These are phyloP conservation scores for Yamadazyma diddensiae DNA, from an alignment of 1,139 yeast genomes.

Conservation along the genomic window DNA sequence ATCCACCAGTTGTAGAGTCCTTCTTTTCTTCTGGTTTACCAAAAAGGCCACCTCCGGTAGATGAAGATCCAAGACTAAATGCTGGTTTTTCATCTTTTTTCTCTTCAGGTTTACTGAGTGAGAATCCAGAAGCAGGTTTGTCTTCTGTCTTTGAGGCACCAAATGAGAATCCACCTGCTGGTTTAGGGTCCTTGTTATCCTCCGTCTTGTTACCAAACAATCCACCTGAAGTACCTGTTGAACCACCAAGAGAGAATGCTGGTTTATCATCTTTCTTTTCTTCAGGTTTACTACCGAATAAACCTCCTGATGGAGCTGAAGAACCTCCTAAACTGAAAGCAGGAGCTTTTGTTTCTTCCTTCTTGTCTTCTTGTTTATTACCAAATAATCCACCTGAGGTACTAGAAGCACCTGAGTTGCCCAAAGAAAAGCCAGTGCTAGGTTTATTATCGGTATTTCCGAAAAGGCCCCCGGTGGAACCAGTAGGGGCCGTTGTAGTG, in stretches of 20 bases:
- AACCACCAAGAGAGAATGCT: conserved; percentile 21
- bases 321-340: conserved; percentile 15
- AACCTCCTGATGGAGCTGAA: conserved; percentile 8
- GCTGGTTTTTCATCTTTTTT: conserved; percentile 15
- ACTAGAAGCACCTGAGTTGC: background rate
- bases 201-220: conserved; percentile 21
- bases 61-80: conserved; percentile 21
- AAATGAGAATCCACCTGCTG: too few species aligned
- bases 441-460: conserved; percentile 15
- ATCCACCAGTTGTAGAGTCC: conserved; percentile 17
- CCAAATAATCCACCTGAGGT: conserved; percentile 21
- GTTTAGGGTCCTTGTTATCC: too few species aligned
- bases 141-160: conserved; percentile 21
- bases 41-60: conserved; percentile 22
- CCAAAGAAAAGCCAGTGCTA: conserved; percentile 14
- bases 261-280: conserved; percentile 22
- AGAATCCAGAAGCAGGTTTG: conserved; percentile 18
- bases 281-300: conserved; percentile 17
- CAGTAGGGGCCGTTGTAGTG: background rate
- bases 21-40: conserved; percentile 16
- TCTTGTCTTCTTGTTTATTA: conserved; percentile 9
- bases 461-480: conserved; percentile 17
- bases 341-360: conserved; percentile 11
- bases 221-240: conserved; percentile 9
- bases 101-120: conserved; percentile 19